Percentiles rank a stretch among this genome's conserved stretches.
These are phyloP conservation scores for Liriodendron chinense DNA, from an alignment of 164 flowering plant species.

Conservation along the genomic window DNA sequence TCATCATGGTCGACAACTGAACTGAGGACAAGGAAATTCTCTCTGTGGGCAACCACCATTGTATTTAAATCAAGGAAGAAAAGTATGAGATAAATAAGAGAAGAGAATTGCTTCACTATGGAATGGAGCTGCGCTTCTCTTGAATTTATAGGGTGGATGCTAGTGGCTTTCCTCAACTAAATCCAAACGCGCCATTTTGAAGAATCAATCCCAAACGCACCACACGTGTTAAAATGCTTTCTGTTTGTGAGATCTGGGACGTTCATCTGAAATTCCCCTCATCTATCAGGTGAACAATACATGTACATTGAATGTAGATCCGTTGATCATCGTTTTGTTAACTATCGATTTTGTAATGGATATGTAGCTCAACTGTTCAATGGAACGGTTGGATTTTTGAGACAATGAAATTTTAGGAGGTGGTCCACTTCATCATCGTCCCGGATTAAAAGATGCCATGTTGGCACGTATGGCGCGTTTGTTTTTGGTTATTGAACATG, in stretches of 20 bases:
- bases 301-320: background rate
- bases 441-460: background rate
- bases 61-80: background rate
- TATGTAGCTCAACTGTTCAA: background rate
- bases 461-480: background rate
- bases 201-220: background rate
- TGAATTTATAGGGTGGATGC: background rate
- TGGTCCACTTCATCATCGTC: background rate
- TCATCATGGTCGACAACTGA: background rate
- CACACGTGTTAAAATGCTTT: background rate
- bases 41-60: slow-evolving; percentile 8
- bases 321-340: background rate
- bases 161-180: background rate
- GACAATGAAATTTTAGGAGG: background rate
- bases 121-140: slow-evolving; percentile 1
- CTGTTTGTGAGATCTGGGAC: background rate
- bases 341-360: background rate
- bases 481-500: background rate
- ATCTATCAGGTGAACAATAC: background rate
- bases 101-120: background rate
- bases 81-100: background rate
- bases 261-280: background rate
- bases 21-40: background rate
- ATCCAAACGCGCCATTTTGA: background rate
- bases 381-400: background rate